Evolutionary conservation across 371 early-diverging fungal genomes (phyloP).

Genomic region (Mucor mucedo): DNA sequence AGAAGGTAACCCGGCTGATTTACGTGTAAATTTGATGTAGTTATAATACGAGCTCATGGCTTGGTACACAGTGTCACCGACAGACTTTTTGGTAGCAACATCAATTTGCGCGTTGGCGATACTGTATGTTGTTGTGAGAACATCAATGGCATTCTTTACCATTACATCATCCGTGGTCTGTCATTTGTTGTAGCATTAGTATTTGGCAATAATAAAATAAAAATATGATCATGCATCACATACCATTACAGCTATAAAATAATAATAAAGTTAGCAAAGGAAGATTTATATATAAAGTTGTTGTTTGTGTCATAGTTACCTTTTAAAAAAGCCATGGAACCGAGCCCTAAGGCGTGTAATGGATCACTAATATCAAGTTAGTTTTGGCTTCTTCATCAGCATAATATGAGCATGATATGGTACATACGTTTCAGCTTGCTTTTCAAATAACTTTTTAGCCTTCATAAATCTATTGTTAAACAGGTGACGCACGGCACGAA

Average conservation of each 20-base stretch:
- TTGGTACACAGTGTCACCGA: constrained; percentile 48
- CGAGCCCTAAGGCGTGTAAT: constrained; percentile 52
- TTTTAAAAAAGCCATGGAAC: constrained; percentile 59
- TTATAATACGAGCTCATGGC: constrained; percentile 50
- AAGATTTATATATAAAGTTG: not conserved
- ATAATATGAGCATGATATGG: constrained; percentile 7
- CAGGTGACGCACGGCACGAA: constrained; percentile 59
- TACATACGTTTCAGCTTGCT: constrained; percentile 30
- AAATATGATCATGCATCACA: constrained; percentile 1
- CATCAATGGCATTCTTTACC: constrained; percentile 60
- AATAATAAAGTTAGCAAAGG: constrained; percentile 1
- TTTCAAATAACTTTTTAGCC: constrained; percentile 51
- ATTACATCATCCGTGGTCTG: constrained; percentile 62
- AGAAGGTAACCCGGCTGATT: constrained; percentile 38
- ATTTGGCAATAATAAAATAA: constrained; percentile 13
- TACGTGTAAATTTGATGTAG: constrained; percentile 51
- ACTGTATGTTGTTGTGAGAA: constrained; percentile 55
- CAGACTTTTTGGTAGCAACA: constrained; percentile 60
- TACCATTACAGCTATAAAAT: constrained; percentile 41
- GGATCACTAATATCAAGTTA: constrained; percentile 42
- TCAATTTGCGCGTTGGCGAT: constrained; percentile 66
- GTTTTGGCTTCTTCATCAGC: not conserved
- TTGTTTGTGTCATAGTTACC: constrained; percentile 28
- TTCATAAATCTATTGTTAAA: constrained; percentile 67
- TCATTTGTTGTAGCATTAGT: not conserved